phyloP scores from a whole-genome alignment of 1,284 basidiomycete species.

The Trametes sp. region DNA sequence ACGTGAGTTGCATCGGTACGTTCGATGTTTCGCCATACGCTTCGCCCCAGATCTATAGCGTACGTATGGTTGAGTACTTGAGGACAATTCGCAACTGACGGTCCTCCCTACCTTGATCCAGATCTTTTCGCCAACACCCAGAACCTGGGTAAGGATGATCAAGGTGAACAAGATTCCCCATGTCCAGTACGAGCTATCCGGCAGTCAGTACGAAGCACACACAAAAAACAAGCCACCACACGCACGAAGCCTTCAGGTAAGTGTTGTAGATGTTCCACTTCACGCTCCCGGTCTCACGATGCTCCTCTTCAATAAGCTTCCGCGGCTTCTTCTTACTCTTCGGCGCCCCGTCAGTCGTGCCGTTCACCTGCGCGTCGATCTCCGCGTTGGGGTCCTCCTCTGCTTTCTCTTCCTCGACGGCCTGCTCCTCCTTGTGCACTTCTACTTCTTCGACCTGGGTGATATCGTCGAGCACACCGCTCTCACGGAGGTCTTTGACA shows the following conservation, averaged over 20 bases:
- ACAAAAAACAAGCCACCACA: slow-evolving; percentile 5
- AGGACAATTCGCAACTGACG: not conserved
- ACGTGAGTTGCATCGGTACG: slow-evolving; percentile 25
- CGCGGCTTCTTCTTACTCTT: slow-evolving; percentile 59
- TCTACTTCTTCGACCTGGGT: slow-evolving; percentile 50
- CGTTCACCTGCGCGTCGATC: slow-evolving; percentile 39
- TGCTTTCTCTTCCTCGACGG: slow-evolving; percentile 47
- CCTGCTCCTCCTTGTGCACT: slow-evolving; percentile 42
- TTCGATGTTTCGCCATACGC: slow-evolving; percentile 52
- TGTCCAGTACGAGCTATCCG: slow-evolving; percentile 67
- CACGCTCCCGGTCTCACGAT: slow-evolving; percentile 76
- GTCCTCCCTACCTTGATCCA: slow-evolving; percentile 74
- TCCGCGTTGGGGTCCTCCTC: slow-evolving; percentile 43
- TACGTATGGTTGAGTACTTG: not conserved
- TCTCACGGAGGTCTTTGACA: slow-evolving; percentile 62
- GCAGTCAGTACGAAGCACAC: not conserved
- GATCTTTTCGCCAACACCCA: slow-evolving; percentile 66
- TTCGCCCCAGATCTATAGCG: slow-evolving; percentile 63
- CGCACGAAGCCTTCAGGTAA: slow-evolving; percentile 75
- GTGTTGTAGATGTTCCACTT: slow-evolving; percentile 83
- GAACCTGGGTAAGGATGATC: slow-evolving; percentile 56
- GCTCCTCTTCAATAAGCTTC: slow-evolving; percentile 74
- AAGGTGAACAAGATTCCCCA: slow-evolving; percentile 59
- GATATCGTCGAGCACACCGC: slow-evolving; percentile 67
- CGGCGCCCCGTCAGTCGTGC: slow-evolving; percentile 35